Evolutionary conservation across 2,329 filamentous ascomycete species (phyloP), one percentile per base, ranked within the genome.

Genomic region (Diaporthe vaccinii): DNA sequence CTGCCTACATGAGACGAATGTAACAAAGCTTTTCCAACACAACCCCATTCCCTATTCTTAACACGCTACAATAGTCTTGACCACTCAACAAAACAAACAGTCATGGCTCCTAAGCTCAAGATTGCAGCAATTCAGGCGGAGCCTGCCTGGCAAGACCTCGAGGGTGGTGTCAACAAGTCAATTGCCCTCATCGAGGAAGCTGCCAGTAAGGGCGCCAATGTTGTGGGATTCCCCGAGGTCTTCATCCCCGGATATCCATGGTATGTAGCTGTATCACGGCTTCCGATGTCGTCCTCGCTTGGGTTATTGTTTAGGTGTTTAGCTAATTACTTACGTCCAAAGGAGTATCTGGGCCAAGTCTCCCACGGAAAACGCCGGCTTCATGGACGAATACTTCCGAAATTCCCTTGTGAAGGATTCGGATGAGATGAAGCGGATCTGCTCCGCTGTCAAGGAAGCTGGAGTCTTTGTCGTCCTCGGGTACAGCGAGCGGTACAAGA

Each of bases 201-300:
- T 5, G 79, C 76, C 3, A 76, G 76, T 31, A 77, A 82, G 3
- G 82, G 82, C 4, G 80, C 80, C n/a, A 79, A 84, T 20, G 80
- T 85, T 0, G 73, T 84, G 15, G 82, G 81, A 2, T 89, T 88
- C 61, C 86, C 86, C 2, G 86, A 89, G 73, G 82, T 84, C 14
- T 88, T 84, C 80, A 84, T 87, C 15, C 81, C 84, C 5, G 85
- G 86, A 1, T 87, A 88, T 76, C 86, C 86, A 41, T 88, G 86
- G 86, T 87, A 76, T 78, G 81, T 79, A 58, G 74, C 28, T 59
- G 25, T 39, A 22, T 9, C 15, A 65, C n/a, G 8, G 20, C 12
- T 5, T 6, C 17, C 39, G 15, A 28, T 31, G n/a, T 22, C 41
- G n/a, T 31, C 17, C 17, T 65, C 4, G 14, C 59, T 22, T 1